Evolutionary conservation across 2,329 filamentous ascomycete species (phyloP).

Genomic region (Fusarium vanettenii): DNA sequence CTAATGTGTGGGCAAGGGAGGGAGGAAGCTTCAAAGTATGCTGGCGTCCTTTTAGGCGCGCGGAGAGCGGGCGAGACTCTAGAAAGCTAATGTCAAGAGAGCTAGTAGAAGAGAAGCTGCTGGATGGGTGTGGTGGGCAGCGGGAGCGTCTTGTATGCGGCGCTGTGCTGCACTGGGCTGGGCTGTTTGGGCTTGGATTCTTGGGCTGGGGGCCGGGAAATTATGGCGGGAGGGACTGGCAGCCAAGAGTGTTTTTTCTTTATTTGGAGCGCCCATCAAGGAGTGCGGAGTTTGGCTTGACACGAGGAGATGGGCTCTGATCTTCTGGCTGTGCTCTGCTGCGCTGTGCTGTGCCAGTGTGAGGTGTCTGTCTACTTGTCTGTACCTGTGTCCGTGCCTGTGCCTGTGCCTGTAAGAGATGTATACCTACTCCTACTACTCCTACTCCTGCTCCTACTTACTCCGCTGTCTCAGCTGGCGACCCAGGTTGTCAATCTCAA

Average conservation of each 20-base stretch:
- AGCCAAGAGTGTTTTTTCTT: constrained; percentile 41
- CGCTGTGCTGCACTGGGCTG: constrained; percentile 21
- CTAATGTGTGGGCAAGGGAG: constrained; percentile 30
- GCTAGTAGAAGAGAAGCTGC: constrained; percentile 29
- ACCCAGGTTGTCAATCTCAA: constrained; percentile 31
- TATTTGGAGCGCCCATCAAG: constrained; percentile 33
- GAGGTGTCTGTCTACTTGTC: constrained; percentile 14
- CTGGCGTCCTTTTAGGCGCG: constrained; percentile 30
- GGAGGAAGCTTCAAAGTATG: constrained; percentile 29
- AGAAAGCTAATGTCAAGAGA: constrained; percentile 37
- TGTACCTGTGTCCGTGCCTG: constrained; percentile 21
- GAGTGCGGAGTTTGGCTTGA: constrained; percentile 21
- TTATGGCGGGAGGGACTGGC: constrained; percentile 40
- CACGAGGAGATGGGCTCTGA: constrained; percentile 21
- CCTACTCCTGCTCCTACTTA: not conserved
- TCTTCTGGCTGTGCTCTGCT: constrained; percentile 17
- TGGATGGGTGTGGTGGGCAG: constrained; percentile 18
- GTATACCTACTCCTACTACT: not conserved
- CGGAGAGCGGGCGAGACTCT: constrained; percentile 34
- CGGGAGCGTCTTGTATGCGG: constrained; percentile 36
- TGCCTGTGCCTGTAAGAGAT: constrained; percentile 32
- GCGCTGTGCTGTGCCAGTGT: not conserved
- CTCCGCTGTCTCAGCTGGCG: constrained; percentile 3
- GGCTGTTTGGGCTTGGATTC: constrained; percentile 32
- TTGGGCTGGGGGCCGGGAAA: constrained; percentile 43